These are phyloP conservation scores for Arabidopsis arenosa DNA, from an alignment of 345 rosid species.

Conservation along the genomic window DNA sequence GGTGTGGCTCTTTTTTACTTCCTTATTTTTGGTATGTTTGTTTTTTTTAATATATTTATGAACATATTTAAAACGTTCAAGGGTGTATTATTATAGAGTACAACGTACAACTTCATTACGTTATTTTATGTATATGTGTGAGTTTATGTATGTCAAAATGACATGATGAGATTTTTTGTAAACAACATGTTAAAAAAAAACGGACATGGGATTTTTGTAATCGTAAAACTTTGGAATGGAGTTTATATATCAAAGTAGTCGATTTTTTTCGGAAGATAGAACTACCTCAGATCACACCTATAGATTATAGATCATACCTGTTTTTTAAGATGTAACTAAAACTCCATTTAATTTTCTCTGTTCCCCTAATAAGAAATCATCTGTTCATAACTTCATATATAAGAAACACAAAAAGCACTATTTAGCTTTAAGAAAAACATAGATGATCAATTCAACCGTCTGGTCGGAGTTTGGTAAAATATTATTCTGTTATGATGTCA, in stretches of 20 bases:
- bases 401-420: background rate
- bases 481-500: constrained; percentile 4
- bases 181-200: background rate
- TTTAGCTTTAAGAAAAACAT: background rate
- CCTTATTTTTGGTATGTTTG: background rate
- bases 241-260: background rate
- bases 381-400: background rate
- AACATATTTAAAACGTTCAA: constrained; percentile 28
- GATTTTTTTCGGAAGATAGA: background rate
- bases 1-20: constrained; percentile 15
- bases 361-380: background rate
- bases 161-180: background rate
- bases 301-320: background rate
- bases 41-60: background rate
- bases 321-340: background rate
- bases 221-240: background rate
- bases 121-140: constrained; percentile 35
- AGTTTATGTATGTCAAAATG: constrained; percentile 26
- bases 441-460: background rate
- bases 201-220: constrained; percentile 13
- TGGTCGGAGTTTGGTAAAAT: constrained; percentile 1
- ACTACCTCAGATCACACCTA: background rate
- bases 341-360: background rate
- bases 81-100: constrained; percentile 14
- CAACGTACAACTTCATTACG: constrained; percentile 7